Conservation (phyloP, 2,329 filamentous ascomycete genomes). For the Phaeosphaeria sp. region DNA sequence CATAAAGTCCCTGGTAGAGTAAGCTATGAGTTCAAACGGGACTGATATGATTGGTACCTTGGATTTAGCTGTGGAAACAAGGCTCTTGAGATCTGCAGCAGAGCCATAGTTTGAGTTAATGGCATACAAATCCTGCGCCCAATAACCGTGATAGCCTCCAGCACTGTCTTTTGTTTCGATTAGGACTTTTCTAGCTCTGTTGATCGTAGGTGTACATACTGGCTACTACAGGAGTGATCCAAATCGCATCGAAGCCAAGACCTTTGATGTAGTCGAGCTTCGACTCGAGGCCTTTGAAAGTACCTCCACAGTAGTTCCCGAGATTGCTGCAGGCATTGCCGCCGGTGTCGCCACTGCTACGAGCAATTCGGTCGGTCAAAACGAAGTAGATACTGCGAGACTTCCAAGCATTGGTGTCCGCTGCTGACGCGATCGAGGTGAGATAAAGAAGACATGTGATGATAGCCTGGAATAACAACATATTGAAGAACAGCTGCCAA, state of each 20-base stretch:
- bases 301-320: slow-evolving; percentile 58
- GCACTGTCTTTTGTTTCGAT: slow-evolving; percentile 39
- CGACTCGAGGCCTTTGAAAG: slow-evolving; percentile 57
- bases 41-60: slow-evolving; percentile 44
- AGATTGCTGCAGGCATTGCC: slow-evolving; percentile 39
- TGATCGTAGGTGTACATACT: slow-evolving; percentile 24
- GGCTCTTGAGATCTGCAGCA: slow-evolving; percentile 54
- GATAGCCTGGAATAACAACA: slow-evolving; percentile 25
- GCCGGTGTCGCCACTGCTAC: slow-evolving; percentile 41
- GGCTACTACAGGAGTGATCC: slow-evolving; percentile 52
- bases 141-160: slow-evolving; percentile 60
- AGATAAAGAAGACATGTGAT: slow-evolving; percentile 23
- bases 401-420: slow-evolving; percentile 45
- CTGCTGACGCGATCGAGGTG: slow-evolving; percentile 29
- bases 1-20: slow-evolving; percentile 46
- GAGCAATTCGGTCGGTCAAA: slow-evolving; percentile 46
- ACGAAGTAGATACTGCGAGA: slow-evolving; percentile 48
- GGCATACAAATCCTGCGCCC: slow-evolving; percentile 56
- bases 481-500: slow-evolving; percentile 9
- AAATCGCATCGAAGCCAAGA: slow-evolving; percentile 59
- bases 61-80: slow-evolving; percentile 55
- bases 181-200: neutral
- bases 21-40: neutral
- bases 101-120: slow-evolving; percentile 60
- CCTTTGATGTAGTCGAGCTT: slow-evolving; percentile 60